These are phyloP conservation scores for Candida stauntonica DNA, from an alignment of 805 yeast genomes.

Conservation along the genomic window DNA sequence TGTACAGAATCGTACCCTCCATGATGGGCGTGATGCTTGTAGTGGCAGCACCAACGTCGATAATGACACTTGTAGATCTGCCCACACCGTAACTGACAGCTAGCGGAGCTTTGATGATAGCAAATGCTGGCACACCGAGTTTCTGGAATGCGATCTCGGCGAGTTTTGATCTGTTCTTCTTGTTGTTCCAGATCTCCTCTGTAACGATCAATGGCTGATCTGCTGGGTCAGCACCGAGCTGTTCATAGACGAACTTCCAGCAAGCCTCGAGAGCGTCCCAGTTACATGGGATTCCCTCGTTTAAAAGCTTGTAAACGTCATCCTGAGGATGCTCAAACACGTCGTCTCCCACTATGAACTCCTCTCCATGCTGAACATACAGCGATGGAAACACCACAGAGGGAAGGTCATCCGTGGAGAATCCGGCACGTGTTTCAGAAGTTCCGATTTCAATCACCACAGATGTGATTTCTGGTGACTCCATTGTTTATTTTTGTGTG, in stretches of 20 bases:
- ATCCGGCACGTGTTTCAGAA: constrained; percentile 61
- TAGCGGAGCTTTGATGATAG: constrained; percentile 70
- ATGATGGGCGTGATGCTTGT: constrained; percentile 71
- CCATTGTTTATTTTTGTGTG: constrained; percentile 2
- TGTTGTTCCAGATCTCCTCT: constrained; percentile 68
- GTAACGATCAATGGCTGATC: constrained; percentile 65
- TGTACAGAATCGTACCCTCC: constrained; percentile 67
- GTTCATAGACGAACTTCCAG: constrained; percentile 62
- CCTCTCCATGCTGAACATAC: constrained; percentile 38
- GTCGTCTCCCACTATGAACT: constrained; percentile 42
- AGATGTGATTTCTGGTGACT: constrained; percentile 40
- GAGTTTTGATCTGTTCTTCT: constrained; percentile 50
- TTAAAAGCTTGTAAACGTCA: constrained; percentile 49
- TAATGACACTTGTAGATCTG: constrained; percentile 69
- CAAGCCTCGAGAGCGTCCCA: constrained; percentile 65
- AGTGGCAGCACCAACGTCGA: constrained; percentile 73
- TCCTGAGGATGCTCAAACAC: constrained; percentile 32
- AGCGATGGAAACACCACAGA: constrained; percentile 51
- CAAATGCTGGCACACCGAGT: constrained; percentile 70
- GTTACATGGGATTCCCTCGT: constrained; percentile 63
- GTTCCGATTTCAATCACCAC: constrained; percentile 71
- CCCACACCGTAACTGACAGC: constrained; percentile 78
- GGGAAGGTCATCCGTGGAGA: constrained; percentile 62
- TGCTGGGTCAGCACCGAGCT: constrained; percentile 44
- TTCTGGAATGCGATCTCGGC: constrained; percentile 73